phyloP scores from a whole-genome alignment of 139 green algal species.

The Chlamydomonas eustigma region DNA sequence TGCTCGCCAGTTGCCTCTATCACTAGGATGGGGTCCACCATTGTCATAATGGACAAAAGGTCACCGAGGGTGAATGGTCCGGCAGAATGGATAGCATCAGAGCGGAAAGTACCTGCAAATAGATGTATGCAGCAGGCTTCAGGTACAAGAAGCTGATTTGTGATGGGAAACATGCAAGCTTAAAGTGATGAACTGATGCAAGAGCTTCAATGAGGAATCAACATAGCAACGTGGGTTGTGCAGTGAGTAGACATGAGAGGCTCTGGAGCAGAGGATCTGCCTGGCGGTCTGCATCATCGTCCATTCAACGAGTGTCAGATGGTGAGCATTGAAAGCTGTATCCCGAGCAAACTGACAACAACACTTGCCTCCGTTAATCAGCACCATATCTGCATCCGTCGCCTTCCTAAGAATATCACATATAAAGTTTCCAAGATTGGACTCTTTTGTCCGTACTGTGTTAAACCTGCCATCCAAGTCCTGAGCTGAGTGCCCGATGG shows the following conservation, averaged over 20 bases:
- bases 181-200: too few relatives aligned
- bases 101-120: conserved; percentile 12
- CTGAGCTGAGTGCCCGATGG: conserved; percentile 35
- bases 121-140: not conserved
- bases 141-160: not conserved
- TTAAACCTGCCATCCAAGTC: conserved; percentile 66
- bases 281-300: too few relatives aligned
- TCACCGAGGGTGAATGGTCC: conserved; percentile 53
- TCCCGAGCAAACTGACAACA: too few relatives aligned
- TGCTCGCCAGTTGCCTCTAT: conserved; percentile 16
- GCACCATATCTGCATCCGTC: conserved; percentile 33
- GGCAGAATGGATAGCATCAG: conserved; percentile 36
- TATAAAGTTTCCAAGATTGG: conserved; percentile 71
- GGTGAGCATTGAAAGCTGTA: too few relatives aligned
- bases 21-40: conserved; percentile 52
- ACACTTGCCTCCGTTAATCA: not conserved
- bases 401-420: conserved; percentile 36
- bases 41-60: conserved; percentile 67
- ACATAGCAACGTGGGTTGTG: too few relatives aligned
- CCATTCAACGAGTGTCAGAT: too few relatives aligned
- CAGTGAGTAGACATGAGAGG: too few relatives aligned
- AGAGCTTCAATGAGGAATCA: too few relatives aligned
- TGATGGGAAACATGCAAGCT: too few relatives aligned
- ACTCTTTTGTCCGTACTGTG: conserved; percentile 53
- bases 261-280: too few relatives aligned